These are phyloP conservation scores for Alternaria conjuncta DNA, from an alignment of 2,329 filamentous ascomycete species.

Conservation along the genomic window DNA sequence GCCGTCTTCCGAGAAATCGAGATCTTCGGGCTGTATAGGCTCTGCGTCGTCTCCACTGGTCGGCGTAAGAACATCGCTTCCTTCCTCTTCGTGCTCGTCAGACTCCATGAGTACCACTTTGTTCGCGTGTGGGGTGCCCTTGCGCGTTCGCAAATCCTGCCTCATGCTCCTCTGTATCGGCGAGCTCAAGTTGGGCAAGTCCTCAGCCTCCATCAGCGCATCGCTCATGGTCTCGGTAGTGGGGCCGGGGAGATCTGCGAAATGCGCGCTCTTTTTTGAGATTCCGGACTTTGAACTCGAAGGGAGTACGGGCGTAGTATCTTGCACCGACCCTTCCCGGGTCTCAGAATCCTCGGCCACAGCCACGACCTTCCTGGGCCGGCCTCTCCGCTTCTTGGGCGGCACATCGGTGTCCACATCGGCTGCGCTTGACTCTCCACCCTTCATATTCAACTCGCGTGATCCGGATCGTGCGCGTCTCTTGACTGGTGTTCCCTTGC, in stretches of 20 bases:
- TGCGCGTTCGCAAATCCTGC: slow-evolving; percentile 29
- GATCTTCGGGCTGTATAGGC: background rate
- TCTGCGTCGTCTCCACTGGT: slow-evolving; percentile 27
- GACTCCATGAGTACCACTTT: slow-evolving; percentile 23
- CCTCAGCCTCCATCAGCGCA: slow-evolving; percentile 14
- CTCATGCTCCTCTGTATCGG: slow-evolving; percentile 18
- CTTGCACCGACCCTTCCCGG: background rate
- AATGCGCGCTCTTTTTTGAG: slow-evolving; percentile 18
- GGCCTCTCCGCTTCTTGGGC: slow-evolving; percentile 41
- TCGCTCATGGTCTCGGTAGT: slow-evolving; percentile 16
- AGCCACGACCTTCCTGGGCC: slow-evolving; percentile 40
- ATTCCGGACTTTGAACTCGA: background rate
- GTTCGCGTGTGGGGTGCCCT: slow-evolving; percentile 37
- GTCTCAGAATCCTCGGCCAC: slow-evolving; percentile 16
- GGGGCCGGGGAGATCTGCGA: slow-evolving; percentile 4
- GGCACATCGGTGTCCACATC: slow-evolving; percentile 32
- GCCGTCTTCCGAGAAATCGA: background rate
- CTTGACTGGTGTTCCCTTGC: slow-evolving; percentile 42
- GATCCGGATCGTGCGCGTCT: slow-evolving; percentile 34
- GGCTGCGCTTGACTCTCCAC: slow-evolving; percentile 27
- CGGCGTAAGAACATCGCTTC: slow-evolving; percentile 32
- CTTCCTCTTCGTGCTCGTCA: slow-evolving; percentile 31
- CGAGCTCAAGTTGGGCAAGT: slow-evolving; percentile 13
- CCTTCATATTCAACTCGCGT: slow-evolving; percentile 22
- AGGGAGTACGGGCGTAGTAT: slow-evolving; percentile 11